phyloP scores from a whole-genome alignment of 2,329 filamentous ascomycete genomes.

The Xylariaceae sp. region DNA sequence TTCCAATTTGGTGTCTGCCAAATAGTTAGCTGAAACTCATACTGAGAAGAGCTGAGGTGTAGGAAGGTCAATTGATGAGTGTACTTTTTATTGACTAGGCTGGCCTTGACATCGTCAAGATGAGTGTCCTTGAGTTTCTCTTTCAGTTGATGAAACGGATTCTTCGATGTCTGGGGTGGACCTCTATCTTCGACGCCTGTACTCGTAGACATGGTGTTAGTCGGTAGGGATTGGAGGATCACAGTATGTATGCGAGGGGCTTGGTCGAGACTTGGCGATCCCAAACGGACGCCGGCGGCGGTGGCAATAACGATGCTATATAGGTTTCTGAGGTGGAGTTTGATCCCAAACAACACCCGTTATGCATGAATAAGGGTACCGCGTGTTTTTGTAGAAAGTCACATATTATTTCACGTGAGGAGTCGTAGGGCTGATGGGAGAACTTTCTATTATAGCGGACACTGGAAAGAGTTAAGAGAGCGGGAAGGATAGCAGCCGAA shows the following conservation, averaged over 20 bases:
- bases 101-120: slow-evolving; percentile 52
- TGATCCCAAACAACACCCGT: no score
- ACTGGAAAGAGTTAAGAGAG: background rate
- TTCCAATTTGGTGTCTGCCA: slow-evolving; percentile 52
- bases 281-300: background rate
- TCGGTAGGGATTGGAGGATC: background rate
- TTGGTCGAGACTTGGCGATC: background rate
- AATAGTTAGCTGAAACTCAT: background rate
- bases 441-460: background rate
- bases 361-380: no score
- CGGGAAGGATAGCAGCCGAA: background rate
- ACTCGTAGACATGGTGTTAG: slow-evolving; percentile 18
- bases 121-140: slow-evolving; percentile 51
- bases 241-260: background rate
- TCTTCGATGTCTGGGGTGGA: slow-evolving; percentile 42
- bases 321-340: no score
- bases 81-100: slow-evolving; percentile 55
- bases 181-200: slow-evolving; percentile 30
- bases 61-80: background rate
- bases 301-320: background rate
- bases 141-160: slow-evolving; percentile 41
- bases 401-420: no score
- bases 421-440: background rate
- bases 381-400: no score
- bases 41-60: background rate